Conservation (phyloP, 2,329 filamentous ascomycete genomes). For the Trichoderma atroviride region DNA sequence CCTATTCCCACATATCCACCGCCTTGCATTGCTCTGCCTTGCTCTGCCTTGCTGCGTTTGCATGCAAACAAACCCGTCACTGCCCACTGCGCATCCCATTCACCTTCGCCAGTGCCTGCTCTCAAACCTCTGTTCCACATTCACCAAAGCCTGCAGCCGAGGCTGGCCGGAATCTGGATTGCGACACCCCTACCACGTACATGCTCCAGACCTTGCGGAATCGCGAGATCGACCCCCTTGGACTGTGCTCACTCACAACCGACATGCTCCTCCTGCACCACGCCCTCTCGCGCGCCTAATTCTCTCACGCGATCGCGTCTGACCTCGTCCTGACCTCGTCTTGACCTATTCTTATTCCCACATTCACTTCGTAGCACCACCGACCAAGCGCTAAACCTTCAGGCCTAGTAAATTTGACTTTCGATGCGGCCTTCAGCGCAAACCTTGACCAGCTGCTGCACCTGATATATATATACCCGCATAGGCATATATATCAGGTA, state of each 20-base stretch:
- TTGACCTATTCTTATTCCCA: neutral
- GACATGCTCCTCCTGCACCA: conserved; percentile 16
- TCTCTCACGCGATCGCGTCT: conserved; percentile 11
- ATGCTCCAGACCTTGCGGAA: neutral
- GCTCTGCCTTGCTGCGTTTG: neutral
- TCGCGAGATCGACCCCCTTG: conserved; percentile 22
- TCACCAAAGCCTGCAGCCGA: conserved; percentile 12
- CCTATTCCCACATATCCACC: conserved; percentile 6
- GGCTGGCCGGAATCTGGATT: neutral
- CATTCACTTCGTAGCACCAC: conserved; percentile 9
- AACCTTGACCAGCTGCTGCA: conserved; percentile 7
- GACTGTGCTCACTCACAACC: conserved; percentile 8
- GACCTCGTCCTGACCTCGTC: neutral
- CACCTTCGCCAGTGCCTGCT: neutral
- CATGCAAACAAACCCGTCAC: neutral
- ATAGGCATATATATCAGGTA: conserved; percentile 1
- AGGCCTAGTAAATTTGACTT: conserved; percentile 6
- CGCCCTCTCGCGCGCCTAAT: conserved; percentile 3
- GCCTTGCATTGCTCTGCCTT: neutral
- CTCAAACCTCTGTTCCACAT: neutral
- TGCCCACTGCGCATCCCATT: neutral
- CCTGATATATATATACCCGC: neutral
- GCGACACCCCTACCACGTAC: neutral
- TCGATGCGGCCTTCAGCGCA: conserved; percentile 24
- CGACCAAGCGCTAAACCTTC: conserved; percentile 6